Base-by-base conservation (phyloP, 805 yeast genomes). In the Wickerhamia fluorescens region DNA sequence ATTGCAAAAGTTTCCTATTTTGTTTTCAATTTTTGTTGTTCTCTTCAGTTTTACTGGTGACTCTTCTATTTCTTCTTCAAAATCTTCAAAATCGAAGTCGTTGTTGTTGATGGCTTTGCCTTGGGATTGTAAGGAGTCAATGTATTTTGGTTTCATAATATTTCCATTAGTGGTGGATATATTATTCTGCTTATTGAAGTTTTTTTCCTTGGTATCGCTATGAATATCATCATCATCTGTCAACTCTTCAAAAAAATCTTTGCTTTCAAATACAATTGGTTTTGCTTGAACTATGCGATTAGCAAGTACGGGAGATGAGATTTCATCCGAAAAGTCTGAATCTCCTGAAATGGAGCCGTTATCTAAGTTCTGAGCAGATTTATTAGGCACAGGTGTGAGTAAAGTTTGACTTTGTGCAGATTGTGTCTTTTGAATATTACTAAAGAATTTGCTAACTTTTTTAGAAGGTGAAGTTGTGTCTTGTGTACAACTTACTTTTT, bases 1-100 rank as follows among this genome's bases (percentile, higher is more conserved):
- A 24, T 36, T 13, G 14, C 41, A 35, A 23, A 43, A 36, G 21
- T 13, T 36, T 20, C 23, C 28, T 19, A 24, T 21, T 7, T 27
- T 23, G 8, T 19, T 12, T 12, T 23, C 10, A 18, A 10, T 8
- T 18, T 18, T 18, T 18, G 9, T 18, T 10, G 10, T 7, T 18
- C 10, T 10, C 20, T 7, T 18, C 20, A 8, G 21, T 14, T 60
- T 61, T 6, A 54, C 44, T 4, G 68, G 68, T 3, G 68, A 61
- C 35, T 61, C 68, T 29, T 61, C 69, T 7, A 61, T 47, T 17
- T 57, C 64, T 24, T 59, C 58, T 21, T 55, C 60, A 16, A 50
- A 48, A 6, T 49, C 55, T 13, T 51, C 57, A 12, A 50, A 40
- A 7, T 39, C 51, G 27, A 28, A 47, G 11, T 35, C 45, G 8